Evolutionary conservation across 805 yeast genomes (phyloP).

Genomic region (Saturnispora silvae): DNA sequence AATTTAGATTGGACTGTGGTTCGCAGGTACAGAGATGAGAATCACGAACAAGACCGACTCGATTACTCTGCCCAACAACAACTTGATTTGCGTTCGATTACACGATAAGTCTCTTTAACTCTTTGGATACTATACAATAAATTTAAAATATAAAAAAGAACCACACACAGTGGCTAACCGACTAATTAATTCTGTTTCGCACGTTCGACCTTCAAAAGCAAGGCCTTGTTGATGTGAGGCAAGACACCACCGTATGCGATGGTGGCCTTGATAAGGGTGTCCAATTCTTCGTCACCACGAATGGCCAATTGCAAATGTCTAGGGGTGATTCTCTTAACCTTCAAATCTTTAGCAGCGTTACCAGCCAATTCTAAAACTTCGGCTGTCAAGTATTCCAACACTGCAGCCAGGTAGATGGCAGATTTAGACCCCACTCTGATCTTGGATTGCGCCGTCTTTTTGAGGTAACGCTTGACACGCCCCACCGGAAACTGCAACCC

Average conservation of each 20-base stretch:
- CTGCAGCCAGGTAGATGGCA: slow-evolving; percentile 93
- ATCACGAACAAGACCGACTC: no score
- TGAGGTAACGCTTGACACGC: slow-evolving; percentile 93
- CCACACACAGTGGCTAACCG: background rate
- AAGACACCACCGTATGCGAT: slow-evolving; percentile 97
- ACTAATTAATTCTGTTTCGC: slow-evolving; percentile 26
- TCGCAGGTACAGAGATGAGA: no score
- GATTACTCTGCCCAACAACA: no score
- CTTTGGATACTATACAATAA: slow-evolving; percentile 10
- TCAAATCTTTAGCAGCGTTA: slow-evolving; percentile 93
- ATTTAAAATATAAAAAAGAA: background rate
- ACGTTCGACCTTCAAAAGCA: slow-evolving; percentile 67
- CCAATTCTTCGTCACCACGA: slow-evolving; percentile 97
- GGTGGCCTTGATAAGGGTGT: slow-evolving; percentile 86
- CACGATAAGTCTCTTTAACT: no score
- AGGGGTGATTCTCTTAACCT: slow-evolving; percentile 94
- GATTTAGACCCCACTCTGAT: slow-evolving; percentile 64
- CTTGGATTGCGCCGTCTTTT: slow-evolving; percentile 73
- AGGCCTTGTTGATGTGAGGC: slow-evolving; percentile 83
- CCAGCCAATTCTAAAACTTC: slow-evolving; percentile 97
- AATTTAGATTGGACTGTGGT: no score
- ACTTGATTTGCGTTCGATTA: no score
- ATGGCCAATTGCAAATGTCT: slow-evolving; percentile 94
- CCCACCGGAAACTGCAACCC: slow-evolving; percentile 98
- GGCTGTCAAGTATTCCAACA: slow-evolving; percentile 90